These are phyloP conservation scores for Alternaria rosae DNA, from an alignment of 2,329 filamentous ascomycete genomes.

Conservation along the genomic window DNA sequence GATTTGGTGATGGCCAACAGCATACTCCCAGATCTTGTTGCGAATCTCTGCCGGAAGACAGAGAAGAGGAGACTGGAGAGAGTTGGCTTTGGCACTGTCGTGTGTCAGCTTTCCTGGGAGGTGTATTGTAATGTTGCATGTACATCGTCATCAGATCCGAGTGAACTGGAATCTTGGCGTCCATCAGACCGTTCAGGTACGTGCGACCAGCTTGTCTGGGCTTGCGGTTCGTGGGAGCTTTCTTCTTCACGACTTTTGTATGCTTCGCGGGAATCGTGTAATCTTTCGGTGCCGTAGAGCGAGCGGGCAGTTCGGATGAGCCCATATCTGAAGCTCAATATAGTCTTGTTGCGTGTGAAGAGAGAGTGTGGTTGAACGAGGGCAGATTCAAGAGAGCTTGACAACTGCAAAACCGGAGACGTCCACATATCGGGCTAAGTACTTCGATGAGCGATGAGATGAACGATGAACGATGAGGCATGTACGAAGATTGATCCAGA, in stretches of 20 bases:
- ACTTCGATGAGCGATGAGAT: neutral
- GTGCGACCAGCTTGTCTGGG: neutral
- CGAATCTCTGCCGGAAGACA: slow-evolving; percentile 22
- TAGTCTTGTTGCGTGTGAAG: neutral
- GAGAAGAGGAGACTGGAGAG: slow-evolving; percentile 18
- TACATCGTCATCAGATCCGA: slow-evolving; percentile 13
- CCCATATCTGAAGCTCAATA: neutral
- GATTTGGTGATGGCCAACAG: slow-evolving; percentile 12
- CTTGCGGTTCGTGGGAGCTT: neutral
- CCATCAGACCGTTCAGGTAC: slow-evolving; percentile 7
- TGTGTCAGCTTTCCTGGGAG: neutral
- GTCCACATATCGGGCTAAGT: neutral
- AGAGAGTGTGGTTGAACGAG: neutral
- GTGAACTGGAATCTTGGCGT: neutral
- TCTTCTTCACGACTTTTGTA: neutral
- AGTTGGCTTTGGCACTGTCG: slow-evolving; percentile 15
- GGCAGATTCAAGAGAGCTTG: neutral
- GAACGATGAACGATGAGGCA: neutral
- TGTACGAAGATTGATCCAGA: neutral
- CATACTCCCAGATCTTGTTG: slow-evolving; percentile 20
- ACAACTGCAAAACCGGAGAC: neutral
- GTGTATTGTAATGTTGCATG: neutral
- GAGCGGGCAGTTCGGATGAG: neutral
- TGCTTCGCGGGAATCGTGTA: neutral
- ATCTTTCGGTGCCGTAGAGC: neutral